phyloP scores from a whole-genome alignment of 148 eudicot genomes.

The Linanthus parryae region DNA sequence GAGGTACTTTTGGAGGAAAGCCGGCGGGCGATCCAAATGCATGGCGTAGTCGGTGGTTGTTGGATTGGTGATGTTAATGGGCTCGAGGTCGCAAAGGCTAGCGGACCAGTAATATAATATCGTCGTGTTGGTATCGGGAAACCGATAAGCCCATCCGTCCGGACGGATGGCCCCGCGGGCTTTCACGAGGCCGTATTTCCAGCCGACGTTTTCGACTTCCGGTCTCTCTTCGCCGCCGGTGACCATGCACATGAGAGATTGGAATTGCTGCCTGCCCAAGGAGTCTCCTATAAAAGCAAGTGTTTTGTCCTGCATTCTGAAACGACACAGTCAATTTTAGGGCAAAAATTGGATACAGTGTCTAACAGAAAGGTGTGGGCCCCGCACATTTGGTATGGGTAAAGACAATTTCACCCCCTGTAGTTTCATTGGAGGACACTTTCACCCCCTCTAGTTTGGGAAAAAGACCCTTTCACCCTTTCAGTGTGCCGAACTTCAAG shows the following conservation, averaged over 20 bases:
- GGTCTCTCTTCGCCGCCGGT: constrained; percentile 50
- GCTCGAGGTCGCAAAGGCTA: constrained; percentile 45
- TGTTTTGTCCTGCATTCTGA: constrained; percentile 61
- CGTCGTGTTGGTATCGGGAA: constrained; percentile 50
- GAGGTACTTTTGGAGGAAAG: constrained; percentile 33
- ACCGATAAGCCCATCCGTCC: constrained; percentile 55
- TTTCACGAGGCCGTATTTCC: constrained; percentile 33
- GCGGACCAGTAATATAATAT: constrained; percentile 59
- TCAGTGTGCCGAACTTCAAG: no score
- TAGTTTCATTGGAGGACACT: no score
- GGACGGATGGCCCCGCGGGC: constrained; percentile 49
- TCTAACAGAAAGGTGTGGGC: no score
- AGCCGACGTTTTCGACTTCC: constrained; percentile 41
- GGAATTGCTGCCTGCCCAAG: constrained; percentile 61
- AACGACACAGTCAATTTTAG: constrained; percentile 3
- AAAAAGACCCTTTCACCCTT: no score
- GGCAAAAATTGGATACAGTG: no score
- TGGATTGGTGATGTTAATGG: constrained; percentile 30
- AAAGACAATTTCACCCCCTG: no score
- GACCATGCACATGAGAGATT: constrained; percentile 66
- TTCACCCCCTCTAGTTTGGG: no score
- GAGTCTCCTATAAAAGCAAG: constrained; percentile 68
- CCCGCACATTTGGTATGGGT: no score
- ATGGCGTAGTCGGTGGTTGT: constrained; percentile 34
- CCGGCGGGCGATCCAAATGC: constrained; percentile 60